These are phyloP conservation scores for Saccharomycopsis synnaedendra DNA, from an alignment of 805 yeast species.

Conservation along the genomic window DNA sequence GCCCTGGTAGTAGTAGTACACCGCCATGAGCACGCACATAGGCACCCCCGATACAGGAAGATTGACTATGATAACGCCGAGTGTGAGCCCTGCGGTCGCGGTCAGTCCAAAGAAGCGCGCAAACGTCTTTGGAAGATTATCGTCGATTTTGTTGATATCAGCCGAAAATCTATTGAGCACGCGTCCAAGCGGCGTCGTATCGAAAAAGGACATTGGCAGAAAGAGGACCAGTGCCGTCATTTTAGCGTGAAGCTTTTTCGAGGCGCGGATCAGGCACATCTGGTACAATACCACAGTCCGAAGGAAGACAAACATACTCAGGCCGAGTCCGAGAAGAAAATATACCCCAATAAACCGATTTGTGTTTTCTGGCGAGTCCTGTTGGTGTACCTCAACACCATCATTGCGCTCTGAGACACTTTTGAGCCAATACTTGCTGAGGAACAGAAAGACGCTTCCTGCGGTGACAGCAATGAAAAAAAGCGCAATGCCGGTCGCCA, in stretches of 20 bases:
- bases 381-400: neutral
- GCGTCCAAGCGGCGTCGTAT: constrained; percentile 59
- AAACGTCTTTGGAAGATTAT: constrained; percentile 43
- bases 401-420: constrained; percentile 49
- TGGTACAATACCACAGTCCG: constrained; percentile 40
- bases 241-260: constrained; percentile 41
- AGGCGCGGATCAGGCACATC: constrained; percentile 44
- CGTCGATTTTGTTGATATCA: constrained; percentile 49
- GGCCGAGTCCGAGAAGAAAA: constrained; percentile 40
- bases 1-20: constrained; percentile 62
- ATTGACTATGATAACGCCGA: constrained; percentile 38
- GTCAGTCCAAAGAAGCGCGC: constrained; percentile 34
- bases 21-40: constrained; percentile 30
- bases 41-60: constrained; percentile 44
- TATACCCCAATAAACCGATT: constrained; percentile 42
- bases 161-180: constrained; percentile 54
- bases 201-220: constrained; percentile 59
- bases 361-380: neutral
- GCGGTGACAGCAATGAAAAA: constrained; percentile 27
- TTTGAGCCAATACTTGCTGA: constrained; percentile 53
- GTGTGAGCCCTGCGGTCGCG: constrained; percentile 36
- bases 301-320: constrained; percentile 35
- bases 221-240: constrained; percentile 44
- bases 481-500: constrained; percentile 32
- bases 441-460: constrained; percentile 26